These are phyloP conservation scores for Solanum pinnatisectum DNA, from an alignment of 257 asterid genomes.

Conservation along the genomic window DNA sequence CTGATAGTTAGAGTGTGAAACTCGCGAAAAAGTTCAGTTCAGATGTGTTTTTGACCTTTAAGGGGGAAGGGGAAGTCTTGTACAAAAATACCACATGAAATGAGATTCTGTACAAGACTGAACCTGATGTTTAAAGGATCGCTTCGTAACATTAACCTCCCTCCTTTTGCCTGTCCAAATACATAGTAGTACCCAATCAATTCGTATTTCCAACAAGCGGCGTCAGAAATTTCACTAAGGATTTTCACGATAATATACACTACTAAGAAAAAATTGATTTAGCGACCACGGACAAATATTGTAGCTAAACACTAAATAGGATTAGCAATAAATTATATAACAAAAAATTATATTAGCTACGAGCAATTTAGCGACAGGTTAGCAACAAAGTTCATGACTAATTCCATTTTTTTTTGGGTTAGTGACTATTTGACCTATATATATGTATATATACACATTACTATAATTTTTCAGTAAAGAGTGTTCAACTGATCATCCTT, in stretches of 20 bases:
- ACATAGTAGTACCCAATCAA: constrained; percentile 36
- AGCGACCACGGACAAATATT: neutral
- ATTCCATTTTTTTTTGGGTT: neutral
- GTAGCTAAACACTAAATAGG: neutral
- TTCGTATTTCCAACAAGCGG: neutral
- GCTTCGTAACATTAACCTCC: constrained; percentile 47
- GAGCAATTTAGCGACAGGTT: neutral
- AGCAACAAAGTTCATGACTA: neutral
- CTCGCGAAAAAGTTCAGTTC: neutral
- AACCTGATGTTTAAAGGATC: constrained; percentile 64
- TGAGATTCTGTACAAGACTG: constrained; percentile 89
- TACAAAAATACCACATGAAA: constrained; percentile 51
- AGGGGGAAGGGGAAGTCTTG: constrained; percentile 42
- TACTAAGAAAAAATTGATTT: neutral
- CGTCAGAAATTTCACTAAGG: neutral
- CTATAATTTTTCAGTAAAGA: neutral
- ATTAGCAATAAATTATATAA: neutral
- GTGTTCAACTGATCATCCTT: neutral
- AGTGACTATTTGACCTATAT: neutral
- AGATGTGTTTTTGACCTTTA: neutral
- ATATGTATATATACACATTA: neutral
- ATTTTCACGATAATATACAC: neutral
- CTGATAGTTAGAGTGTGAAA: neutral
- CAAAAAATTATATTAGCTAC: neutral
- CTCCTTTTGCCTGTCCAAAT: constrained; percentile 51